Base-by-base conservation (phyloP, 1,284 basidiomycete species). In the Ganoderma lucidum region DNA sequence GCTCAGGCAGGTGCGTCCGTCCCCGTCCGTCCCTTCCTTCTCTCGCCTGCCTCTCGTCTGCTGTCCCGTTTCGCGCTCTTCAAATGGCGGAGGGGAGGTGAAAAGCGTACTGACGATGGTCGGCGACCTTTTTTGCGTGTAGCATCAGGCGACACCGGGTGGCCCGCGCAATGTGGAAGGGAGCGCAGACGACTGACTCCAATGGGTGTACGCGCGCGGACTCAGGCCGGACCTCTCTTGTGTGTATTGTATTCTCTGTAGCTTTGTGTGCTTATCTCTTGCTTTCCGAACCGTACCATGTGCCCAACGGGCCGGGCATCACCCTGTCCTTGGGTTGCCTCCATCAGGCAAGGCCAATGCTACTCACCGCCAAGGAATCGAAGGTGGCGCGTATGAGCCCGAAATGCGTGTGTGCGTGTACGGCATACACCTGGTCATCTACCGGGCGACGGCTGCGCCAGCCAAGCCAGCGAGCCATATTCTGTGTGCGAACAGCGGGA, bases 1-100 rank as follows among this genome's bases (percentile, higher is more conserved):
- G 81, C 88, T 97, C 76, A 83, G 96, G 72, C 91, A 94, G 87
- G 96, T 94, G 75, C 76, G 88, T 35, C 35, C 3, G 35, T 35
- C 4, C 8, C 35, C 4, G 3, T 35, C 8, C 35, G 35, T 83
- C 35, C n/a, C 3, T 30, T 30, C 59, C 10, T 3, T 3, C n/a
- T 15, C 19, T 41, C 28, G 12, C 9, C 14, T 8, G 8, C n/a
- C 1, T 23, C 37, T 28, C 45, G 3, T 23, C 19, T 35, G 19
- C 12, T 6, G 0, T n/a, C n/a, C 19, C 44, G 32, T 41, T 3
- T 2, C 10, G 1, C 9, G 9, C n/a, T 23, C 17, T 44, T 4
- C 44, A 10, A 51, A 6, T 35, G 44, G 12, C 4, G 8, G 41
- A 45, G 23, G 23, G 23, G 28, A n/a, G 32, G 39, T 19, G 23